Percentiles rank a stretch among this genome's conserved stretches.
These are phyloP conservation scores for Lyophyllum atratum DNA, from an alignment of 768 basidiomycete genomes.

Conservation along the genomic window DNA sequence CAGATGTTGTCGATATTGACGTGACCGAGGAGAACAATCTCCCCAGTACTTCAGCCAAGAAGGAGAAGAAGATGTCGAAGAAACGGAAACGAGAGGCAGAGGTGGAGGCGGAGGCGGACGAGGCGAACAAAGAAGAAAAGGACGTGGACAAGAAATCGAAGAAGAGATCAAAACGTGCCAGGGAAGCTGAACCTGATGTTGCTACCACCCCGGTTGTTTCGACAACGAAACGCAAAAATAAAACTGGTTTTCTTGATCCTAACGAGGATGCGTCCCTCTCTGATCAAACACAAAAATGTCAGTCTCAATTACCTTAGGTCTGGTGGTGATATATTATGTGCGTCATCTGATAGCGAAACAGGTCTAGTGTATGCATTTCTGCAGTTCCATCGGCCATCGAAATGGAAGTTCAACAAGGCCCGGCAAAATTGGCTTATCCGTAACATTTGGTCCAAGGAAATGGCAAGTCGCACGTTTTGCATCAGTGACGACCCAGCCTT, in stretches of 20 bases:
- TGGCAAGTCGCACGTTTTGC: slow-evolving; percentile 32
- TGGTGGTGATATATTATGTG: background rate
- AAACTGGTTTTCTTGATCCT: slow-evolving; percentile 47
- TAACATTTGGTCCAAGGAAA: slow-evolving; percentile 56
- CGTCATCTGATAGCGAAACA: slow-evolving; percentile 13
- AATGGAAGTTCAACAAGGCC: slow-evolving; percentile 78
- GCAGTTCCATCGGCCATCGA: slow-evolving; percentile 46
- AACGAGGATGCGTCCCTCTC: slow-evolving; percentile 35
- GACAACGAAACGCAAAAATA: slow-evolving; percentile 42
- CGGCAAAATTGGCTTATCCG: slow-evolving; percentile 75
- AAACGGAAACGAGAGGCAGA: slow-evolving; percentile 22
- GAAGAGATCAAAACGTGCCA: slow-evolving; percentile 15
- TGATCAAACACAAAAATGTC: slow-evolving; percentile 45
- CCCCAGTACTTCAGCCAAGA: background rate
- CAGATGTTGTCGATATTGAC: background rate
- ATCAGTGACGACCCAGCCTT: background rate
- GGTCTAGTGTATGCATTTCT: slow-evolving; percentile 55
- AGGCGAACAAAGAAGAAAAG: slow-evolving; percentile 3
- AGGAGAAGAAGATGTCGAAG: slow-evolving; percentile 21
- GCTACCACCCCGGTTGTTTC: slow-evolving; percentile 6
- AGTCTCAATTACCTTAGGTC: slow-evolving; percentile 2
- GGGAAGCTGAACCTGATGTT: slow-evolving; percentile 3
- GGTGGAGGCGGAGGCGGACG: slow-evolving; percentile 5
- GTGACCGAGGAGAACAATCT: background rate
- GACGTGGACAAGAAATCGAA: slow-evolving; percentile 18